A percentile compares a stretch with the other conserved stretches of the same genome.
Evolutionary conservation across 768 basidiomycete genomes (phyloP).

Genomic region (Boletus rubropictus): DNA sequence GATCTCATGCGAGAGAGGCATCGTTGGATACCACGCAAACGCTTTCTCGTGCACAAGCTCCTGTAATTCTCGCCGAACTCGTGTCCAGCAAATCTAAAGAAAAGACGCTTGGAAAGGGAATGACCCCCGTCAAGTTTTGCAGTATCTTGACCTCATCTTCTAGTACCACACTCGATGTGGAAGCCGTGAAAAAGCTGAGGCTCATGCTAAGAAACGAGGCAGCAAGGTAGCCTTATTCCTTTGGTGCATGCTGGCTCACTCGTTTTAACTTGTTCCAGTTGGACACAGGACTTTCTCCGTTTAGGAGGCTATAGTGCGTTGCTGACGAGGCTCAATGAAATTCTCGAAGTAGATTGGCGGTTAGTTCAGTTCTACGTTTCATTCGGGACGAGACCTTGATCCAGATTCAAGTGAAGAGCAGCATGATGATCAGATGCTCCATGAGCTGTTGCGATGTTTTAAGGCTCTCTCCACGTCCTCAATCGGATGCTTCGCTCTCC

Average conservation of each 20-base stretch:
- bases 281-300: constrained; percentile 83
- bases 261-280: constrained; percentile 41
- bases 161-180: constrained; percentile 76
- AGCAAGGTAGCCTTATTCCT: constrained; percentile 52
- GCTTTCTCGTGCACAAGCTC: constrained; percentile 50
- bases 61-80: constrained; percentile 34
- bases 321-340: constrained; percentile 79
- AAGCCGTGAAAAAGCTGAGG: constrained; percentile 80
- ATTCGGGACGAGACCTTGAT: constrained; percentile 6
- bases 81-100: constrained; percentile 45
- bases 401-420: constrained; percentile 78
- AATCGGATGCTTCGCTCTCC: constrained; percentile 84
- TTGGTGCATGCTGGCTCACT: not conserved
- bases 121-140: constrained; percentile 62
- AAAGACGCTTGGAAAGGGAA: constrained; percentile 46
- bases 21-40: constrained; percentile 54
- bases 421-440: constrained; percentile 90
- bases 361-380: constrained; percentile 32
- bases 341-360: constrained; percentile 97
- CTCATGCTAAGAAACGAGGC: constrained; percentile 85
- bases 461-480: constrained; percentile 89
- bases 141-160: constrained; percentile 61
- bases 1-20: constrained; percentile 49
- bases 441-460: constrained; percentile 88
- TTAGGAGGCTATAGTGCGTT: constrained; percentile 83